Conservation (phyloP, 345 rosid species). For the Carallia brachiata region DNA sequence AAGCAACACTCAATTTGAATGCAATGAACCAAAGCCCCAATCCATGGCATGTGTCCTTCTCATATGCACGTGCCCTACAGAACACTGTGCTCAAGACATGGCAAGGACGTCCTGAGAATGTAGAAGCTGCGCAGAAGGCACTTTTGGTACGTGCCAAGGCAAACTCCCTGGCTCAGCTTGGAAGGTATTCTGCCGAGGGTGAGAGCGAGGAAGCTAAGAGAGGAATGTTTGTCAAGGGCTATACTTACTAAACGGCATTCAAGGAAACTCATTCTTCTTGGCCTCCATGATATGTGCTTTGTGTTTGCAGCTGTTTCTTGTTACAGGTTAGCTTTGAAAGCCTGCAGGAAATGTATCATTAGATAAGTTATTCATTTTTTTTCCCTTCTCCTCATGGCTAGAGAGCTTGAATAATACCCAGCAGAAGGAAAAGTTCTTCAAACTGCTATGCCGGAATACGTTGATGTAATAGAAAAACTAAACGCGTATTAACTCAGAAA, state of each 20-base stretch:
- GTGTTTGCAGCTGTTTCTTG: neutral
- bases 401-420: constrained; percentile 19
- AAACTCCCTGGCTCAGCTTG: constrained; percentile 93
- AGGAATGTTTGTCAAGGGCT: constrained; percentile 98
- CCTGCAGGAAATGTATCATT: constrained; percentile 14
- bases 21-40: constrained; percentile 98
- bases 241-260: constrained; percentile 59
- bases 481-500: neutral
- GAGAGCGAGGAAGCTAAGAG: constrained; percentile 89
- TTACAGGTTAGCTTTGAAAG: neutral
- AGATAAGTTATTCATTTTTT: constrained; percentile 3
- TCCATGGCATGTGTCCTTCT: constrained; percentile 99
- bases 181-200: constrained; percentile 76
- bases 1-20: constrained; percentile 88
- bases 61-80: constrained; percentile 95
- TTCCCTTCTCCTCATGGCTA: neutral
- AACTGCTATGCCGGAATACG: neutral
- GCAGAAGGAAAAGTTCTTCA: neutral
- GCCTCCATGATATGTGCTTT: neutral
- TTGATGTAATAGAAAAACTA: neutral
- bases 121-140: constrained; percentile 78
- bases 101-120: constrained; percentile 87
- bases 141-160: constrained; percentile 94
- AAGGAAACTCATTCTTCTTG: neutral
- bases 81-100: constrained; percentile 92